A percentile compares a stretch with the other conserved stretches of the same genome.
Evolutionary conservation across 306 rosid species (phyloP).

Genomic region (Trifolium repens): DNA sequence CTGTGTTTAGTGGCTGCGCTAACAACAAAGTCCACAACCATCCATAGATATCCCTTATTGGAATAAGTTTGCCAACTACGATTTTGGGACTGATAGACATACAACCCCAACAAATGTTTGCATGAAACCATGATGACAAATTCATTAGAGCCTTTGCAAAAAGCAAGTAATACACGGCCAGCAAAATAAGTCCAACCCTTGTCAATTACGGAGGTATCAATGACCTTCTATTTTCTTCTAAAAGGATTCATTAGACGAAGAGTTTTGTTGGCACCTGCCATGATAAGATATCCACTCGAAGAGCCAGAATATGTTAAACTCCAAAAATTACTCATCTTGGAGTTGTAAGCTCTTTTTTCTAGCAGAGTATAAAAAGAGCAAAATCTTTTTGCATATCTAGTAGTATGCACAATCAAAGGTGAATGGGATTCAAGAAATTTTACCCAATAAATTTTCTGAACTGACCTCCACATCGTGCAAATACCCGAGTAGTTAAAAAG

Average conservation of each 20-base stretch:
- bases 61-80: too few species aligned
- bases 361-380: not conserved
- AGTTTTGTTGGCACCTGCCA: not conserved
- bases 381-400: not conserved
- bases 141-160: not conserved
- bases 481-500: not conserved
- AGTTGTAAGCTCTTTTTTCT: not conserved
- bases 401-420: too few species aligned
- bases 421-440: too few species aligned
- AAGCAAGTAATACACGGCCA: not conserved
- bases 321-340: not conserved
- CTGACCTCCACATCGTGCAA: too few species aligned
- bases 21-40: too few species aligned
- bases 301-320: not conserved
- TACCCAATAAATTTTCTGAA: too few species aligned
- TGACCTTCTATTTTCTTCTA: not conserved
- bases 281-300: constrained; percentile 32
- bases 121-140: too few species aligned
- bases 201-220: not conserved
- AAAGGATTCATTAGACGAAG: constrained; percentile 35
- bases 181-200: not conserved
- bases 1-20: too few species aligned
- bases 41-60: too few species aligned
- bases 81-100: not conserved
- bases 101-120: too few species aligned